A percentile compares a stretch with the other conserved stretches of the same genome.
phyloP scores from a whole-genome alignment of 805 yeast species.

The Ogataea angusta region DNA sequence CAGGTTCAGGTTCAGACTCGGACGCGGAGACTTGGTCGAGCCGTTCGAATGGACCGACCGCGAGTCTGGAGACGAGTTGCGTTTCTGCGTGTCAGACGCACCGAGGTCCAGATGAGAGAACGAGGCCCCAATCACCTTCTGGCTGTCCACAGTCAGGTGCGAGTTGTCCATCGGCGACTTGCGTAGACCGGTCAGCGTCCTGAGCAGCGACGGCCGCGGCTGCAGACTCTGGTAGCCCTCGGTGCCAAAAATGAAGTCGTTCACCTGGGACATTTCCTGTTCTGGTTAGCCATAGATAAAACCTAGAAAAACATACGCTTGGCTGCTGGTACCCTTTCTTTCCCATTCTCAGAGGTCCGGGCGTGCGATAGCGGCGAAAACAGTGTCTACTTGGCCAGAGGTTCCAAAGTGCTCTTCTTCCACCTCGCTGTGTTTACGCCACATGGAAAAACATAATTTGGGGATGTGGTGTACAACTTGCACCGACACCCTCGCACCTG shows the following conservation, averaged over 20 bases:
- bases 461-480: neutral
- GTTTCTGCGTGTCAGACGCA: conserved; percentile 13
- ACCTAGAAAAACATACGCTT: conserved; percentile 21
- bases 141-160: conserved; percentile 10
- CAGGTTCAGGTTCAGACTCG: conserved; percentile 23
- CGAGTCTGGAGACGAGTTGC: conserved; percentile 21
- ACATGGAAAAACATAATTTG: conserved; percentile 5
- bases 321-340: conserved; percentile 35
- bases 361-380: neutral
- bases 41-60: conserved; percentile 16
- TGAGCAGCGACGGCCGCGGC: conserved; percentile 24
- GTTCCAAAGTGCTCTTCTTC: conserved; percentile 2
- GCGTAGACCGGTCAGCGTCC: conserved; percentile 23
- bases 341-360: conserved; percentile 19
- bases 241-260: conserved; percentile 29
- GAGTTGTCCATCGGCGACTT: conserved; percentile 16
- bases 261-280: conserved; percentile 30
- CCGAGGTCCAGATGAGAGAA: conserved; percentile 51
- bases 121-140: conserved; percentile 51
- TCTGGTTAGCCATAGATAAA: neutral
- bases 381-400: neutral
- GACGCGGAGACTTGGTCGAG: conserved; percentile 11
- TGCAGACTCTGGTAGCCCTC: conserved; percentile 20
- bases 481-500: conserved; percentile 1
- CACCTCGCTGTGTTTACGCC: conserved; percentile 10